A percentile compares a stretch with the other conserved stretches of the same genome.
phyloP scores from a whole-genome alignment of 768 basidiomycete species.

The Suillus tomentosus region DNA sequence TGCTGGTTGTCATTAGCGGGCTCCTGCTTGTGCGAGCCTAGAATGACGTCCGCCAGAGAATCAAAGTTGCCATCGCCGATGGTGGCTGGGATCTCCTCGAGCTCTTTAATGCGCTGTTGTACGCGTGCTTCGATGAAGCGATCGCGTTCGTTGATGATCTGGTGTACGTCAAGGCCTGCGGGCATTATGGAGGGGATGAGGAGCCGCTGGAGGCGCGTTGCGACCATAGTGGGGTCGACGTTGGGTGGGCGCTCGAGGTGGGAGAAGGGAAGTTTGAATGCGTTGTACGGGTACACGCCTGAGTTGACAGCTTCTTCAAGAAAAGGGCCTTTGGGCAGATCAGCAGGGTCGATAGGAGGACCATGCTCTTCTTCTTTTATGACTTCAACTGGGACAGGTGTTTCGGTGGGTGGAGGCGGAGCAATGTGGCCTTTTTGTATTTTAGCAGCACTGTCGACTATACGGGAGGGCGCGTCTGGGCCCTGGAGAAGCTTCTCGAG shows the following conservation, averaged over 20 bases:
- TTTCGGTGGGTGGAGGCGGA: slow-evolving; percentile 23
- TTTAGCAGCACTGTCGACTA: slow-evolving; percentile 78
- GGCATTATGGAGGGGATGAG: slow-evolving; percentile 92
- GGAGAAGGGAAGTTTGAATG: slow-evolving; percentile 81
- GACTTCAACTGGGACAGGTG: slow-evolving; percentile 21
- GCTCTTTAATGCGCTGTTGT: slow-evolving; percentile 84
- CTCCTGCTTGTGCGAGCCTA: slow-evolving; percentile 11
- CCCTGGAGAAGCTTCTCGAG: slow-evolving; percentile 67
- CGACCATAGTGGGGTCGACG: slow-evolving; percentile 60
- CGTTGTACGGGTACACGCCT: slow-evolving; percentile 90
- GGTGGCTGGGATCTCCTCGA: slow-evolving; percentile 77
- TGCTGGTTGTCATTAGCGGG: slow-evolving; percentile 27
- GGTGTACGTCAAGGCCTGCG: slow-evolving; percentile 87
- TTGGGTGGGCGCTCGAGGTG: slow-evolving; percentile 70
- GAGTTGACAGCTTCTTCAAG: slow-evolving; percentile 81
- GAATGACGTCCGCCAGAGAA: slow-evolving; percentile 42
- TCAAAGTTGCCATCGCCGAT: slow-evolving; percentile 78
- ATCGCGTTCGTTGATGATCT: slow-evolving; percentile 89
- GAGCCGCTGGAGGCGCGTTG: slow-evolving; percentile 75
- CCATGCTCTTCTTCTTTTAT: slow-evolving; percentile 61
- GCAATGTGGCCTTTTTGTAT: slow-evolving; percentile 54
- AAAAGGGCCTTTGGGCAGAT: slow-evolving; percentile 72
- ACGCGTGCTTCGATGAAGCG: slow-evolving; percentile 89
- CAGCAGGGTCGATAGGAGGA: slow-evolving; percentile 49
- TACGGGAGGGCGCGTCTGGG: slow-evolving; percentile 57